A percentile compares a stretch with the other conserved stretches of the same genome.
Conservation (phyloP, 345 rosid species). For the Odontarrhena argentea region DNA sequence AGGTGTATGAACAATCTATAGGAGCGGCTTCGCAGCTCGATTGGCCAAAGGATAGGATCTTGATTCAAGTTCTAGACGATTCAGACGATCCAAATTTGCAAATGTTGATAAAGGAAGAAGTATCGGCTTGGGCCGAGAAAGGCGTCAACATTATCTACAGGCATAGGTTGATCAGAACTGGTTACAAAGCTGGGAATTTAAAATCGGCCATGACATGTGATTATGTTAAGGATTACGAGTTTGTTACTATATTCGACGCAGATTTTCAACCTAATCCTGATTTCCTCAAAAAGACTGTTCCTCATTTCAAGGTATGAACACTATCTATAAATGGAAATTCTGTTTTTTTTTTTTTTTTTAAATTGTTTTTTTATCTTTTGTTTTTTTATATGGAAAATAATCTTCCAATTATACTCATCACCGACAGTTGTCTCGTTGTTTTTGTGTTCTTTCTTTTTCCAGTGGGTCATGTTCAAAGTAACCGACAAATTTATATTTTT, state of each 20-base stretch:
- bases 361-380: not conserved
- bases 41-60: constrained; percentile 80
- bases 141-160: constrained; percentile 83
- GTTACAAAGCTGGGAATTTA: constrained; percentile 92
- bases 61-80: constrained; percentile 90
- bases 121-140: constrained; percentile 63
- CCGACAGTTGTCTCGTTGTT: constrained; percentile 37
- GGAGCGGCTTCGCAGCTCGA: constrained; percentile 81
- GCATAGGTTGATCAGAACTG: constrained; percentile 80
- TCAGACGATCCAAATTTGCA: constrained; percentile 70
- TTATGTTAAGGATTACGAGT: constrained; percentile 76
- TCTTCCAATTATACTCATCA: constrained; percentile 23
- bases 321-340: not conserved
- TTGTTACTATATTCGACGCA: constrained; percentile 79
- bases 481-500: constrained; percentile 25
- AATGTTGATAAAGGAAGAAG: constrained; percentile 76
- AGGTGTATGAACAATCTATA: constrained; percentile 85
- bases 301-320: constrained; percentile 73
- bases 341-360: too few relatives aligned
- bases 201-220: constrained; percentile 91
- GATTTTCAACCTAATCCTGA: constrained; percentile 87
- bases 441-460: not conserved
- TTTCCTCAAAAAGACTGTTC: constrained; percentile 72
- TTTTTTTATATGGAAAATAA: not conserved
- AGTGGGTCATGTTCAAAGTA: constrained; percentile 33